Percentiles rank a stretch among this genome's conserved stretches.
phyloP scores from a whole-genome alignment of 2,329 filamentous ascomycete genomes.

The Aspergillus arachidicola region DNA sequence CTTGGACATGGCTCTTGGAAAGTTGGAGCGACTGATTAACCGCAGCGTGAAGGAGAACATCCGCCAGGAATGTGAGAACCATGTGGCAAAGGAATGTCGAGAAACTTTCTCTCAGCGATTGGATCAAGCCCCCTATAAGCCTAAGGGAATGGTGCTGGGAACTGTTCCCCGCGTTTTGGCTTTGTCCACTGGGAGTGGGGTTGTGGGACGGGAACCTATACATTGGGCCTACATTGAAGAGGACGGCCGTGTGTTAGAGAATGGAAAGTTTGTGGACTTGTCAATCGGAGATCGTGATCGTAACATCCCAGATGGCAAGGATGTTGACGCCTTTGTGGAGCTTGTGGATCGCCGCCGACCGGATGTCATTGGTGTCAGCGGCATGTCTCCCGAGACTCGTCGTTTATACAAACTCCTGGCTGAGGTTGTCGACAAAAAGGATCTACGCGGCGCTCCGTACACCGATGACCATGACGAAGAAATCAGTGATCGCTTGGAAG shows the following conservation, averaged over 20 bases:
- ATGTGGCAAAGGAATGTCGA: conserved; percentile 82
- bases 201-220: conserved; percentile 73
- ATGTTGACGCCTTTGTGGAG: conserved; percentile 73
- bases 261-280: conserved; percentile 83
- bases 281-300: conserved; percentile 67
- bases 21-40: conserved; percentile 79
- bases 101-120: conserved; percentile 87
- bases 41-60: conserved; percentile 95
- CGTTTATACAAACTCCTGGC: conserved; percentile 81
- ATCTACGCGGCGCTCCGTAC: conserved; percentile 78
- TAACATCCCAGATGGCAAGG: conserved; percentile 64
- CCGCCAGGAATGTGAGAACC: conserved; percentile 90
- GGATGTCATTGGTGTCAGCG: conserved; percentile 87
- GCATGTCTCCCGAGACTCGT: conserved; percentile 84
- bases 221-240: conserved; percentile 94
- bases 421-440: conserved; percentile 74
- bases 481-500: conserved; percentile 77
- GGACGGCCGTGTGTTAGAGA: conserved; percentile 83
- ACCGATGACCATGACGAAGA: conserved; percentile 80
- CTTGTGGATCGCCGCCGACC: conserved; percentile 78
- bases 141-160: conserved; percentile 86
- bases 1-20: conserved; percentile 76
- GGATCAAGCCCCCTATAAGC: conserved; percentile 95
- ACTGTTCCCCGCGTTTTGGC: conserved; percentile 85
- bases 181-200: conserved; percentile 81